Conservation (phyloP, 306 rosid genomes). For the Fagus sylvatica region DNA sequence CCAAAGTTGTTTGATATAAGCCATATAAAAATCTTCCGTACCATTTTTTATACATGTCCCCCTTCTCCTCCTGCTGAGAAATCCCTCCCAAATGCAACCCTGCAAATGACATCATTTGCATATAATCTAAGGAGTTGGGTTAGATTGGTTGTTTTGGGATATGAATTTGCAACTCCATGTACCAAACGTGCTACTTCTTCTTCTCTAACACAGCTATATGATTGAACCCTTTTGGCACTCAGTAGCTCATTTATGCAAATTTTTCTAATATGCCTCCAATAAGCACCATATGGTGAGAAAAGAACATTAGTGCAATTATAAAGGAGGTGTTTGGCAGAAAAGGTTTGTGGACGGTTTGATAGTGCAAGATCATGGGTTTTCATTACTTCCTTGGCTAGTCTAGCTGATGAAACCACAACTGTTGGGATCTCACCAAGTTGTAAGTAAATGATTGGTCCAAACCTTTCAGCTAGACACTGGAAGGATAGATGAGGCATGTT, state of each 20-base stretch:
- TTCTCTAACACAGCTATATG: conserved; percentile 40
- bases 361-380: conserved; percentile 69
- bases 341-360: conserved; percentile 42
- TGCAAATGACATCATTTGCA: conserved; percentile 58
- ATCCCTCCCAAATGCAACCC: conserved; percentile 55
- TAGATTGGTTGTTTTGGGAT: conserved; percentile 39
- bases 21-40: too few relatives aligned
- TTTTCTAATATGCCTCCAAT: conserved; percentile 63
- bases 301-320: conserved; percentile 56
- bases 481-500: conserved; percentile 51
- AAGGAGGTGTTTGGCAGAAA: conserved; percentile 57
- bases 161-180: conserved; percentile 34
- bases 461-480: conserved; percentile 32
- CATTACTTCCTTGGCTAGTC: conserved; percentile 54
- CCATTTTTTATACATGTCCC: too few relatives aligned
- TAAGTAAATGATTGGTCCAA: conserved; percentile 51
- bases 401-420: conserved; percentile 67
- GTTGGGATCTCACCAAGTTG: conserved; percentile 68
- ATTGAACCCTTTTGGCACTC: conserved; percentile 51
- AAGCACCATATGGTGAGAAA: conserved; percentile 58
- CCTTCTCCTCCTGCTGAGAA: conserved; percentile 63
- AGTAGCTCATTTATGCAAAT: conserved; percentile 59
- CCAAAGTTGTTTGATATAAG: too few relatives aligned
- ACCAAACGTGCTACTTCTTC: conserved; percentile 57
- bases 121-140: conserved; percentile 48